These are phyloP conservation scores for Phallus indusiatus DNA, from an alignment of 768 basidiomycete genomes.

Conservation along the genomic window DNA sequence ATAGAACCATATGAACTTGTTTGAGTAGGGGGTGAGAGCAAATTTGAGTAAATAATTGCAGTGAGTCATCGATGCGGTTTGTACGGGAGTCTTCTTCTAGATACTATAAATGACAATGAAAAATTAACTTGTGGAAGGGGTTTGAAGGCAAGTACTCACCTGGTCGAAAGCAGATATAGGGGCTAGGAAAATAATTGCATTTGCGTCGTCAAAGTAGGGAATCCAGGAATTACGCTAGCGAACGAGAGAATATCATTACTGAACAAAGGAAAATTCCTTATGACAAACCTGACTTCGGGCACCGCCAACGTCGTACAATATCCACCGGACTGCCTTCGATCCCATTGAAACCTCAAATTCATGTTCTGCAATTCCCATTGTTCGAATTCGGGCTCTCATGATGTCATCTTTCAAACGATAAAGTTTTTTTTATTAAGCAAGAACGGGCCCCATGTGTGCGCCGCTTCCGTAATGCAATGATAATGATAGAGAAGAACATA, in stretches of 20 bases:
- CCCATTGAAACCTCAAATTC: conserved; percentile 68
- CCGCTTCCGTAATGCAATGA: neutral
- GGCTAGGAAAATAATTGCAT: conserved; percentile 73
- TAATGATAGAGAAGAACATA: conserved; percentile 25
- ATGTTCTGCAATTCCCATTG: conserved; percentile 82
- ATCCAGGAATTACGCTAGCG: conserved; percentile 57
- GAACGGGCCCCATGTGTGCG: neutral
- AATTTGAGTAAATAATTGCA: conserved; percentile 82
- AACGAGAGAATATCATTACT: neutral
- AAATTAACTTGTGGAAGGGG: neutral
- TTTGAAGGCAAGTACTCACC: conserved; percentile 24
- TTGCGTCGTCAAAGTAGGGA: conserved; percentile 67
- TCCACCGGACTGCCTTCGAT: conserved; percentile 68
- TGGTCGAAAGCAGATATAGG: conserved; percentile 76
- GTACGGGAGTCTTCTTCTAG: conserved; percentile 80
- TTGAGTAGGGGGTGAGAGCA: conserved; percentile 75
- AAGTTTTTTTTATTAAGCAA: conserved; percentile 25
- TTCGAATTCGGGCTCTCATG: conserved; percentile 82
- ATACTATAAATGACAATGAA: conserved; percentile 40
- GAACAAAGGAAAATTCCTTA: neutral
- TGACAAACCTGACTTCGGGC: conserved; percentile 43
- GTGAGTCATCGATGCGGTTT: conserved; percentile 79
- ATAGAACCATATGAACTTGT: conserved; percentile 34
- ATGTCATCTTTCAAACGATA: conserved; percentile 50
- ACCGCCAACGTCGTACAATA: conserved; percentile 64